Conservation (phyloP, 139 green algal genomes). For the Tetradesmus obliquus region DNA sequence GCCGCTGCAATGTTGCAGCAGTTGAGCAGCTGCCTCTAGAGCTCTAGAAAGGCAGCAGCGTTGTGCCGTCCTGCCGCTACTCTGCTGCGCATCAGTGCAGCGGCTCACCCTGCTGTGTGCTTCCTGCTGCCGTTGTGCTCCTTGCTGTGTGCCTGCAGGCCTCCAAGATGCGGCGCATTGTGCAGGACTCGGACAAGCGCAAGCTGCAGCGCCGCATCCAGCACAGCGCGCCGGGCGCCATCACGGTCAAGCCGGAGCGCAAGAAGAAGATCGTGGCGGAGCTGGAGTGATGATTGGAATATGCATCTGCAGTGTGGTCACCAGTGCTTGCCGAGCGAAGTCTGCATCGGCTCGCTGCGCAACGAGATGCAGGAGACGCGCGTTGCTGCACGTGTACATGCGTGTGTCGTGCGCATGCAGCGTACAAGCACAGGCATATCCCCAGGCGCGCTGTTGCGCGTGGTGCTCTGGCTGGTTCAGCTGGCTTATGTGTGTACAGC, state of each 20-base stretch:
- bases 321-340: no score
- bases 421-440: not conserved
- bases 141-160: slow-evolving; percentile 54
- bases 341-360: no score
- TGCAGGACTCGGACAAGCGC: slow-evolving; percentile 79
- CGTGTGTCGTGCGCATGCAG: not conserved
- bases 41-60: no score
- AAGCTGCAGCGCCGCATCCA: slow-evolving; percentile 82
- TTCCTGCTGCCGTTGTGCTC: not conserved
- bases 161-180: slow-evolving; percentile 71
- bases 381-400: not conserved
- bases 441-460: not conserved
- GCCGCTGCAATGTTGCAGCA: not conserved
- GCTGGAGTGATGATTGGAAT: slow-evolving; percentile 70
- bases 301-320: not conserved
- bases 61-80: no score
- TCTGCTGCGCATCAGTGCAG: no score
- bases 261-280: slow-evolving; percentile 93
- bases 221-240: slow-evolving; percentile 83
- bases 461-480: not conserved
- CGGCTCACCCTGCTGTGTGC: no score
- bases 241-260: slow-evolving; percentile 86
- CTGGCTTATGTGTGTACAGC: not conserved
- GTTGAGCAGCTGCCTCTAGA: not conserved
- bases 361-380: no score